These are phyloP conservation scores for Tuber magnatum DNA, from an alignment of 495 filamentous ascomycete genomes.

Conservation along the genomic window DNA sequence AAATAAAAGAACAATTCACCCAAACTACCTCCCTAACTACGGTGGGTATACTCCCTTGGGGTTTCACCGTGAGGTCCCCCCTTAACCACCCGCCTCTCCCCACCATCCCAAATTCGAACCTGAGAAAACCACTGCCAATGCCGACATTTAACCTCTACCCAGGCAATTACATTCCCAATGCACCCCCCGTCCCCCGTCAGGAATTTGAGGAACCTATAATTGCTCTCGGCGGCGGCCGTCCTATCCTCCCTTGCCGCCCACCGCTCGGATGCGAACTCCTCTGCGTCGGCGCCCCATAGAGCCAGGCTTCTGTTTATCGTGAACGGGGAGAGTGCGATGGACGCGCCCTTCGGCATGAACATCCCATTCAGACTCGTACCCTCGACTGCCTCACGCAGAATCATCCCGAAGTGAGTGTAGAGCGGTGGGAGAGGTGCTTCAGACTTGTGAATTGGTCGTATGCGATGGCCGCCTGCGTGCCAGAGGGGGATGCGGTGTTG, in stretches of 20 bases:
- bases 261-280: conserved; percentile 53
- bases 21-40: conserved; percentile 51
- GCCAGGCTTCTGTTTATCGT: conserved; percentile 54
- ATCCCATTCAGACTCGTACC: conserved; percentile 61
- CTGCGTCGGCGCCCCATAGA: conserved; percentile 57
- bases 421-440: conserved; percentile 51
- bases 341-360: conserved; percentile 50
- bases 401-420: conserved; percentile 53
- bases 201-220: conserved; percentile 57
- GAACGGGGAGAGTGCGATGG: conserved; percentile 58
- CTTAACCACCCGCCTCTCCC: conserved; percentile 53
- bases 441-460: conserved; percentile 50
- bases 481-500: conserved; percentile 51
- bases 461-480: conserved; percentile 38
- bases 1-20: conserved; percentile 44
- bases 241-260: conserved; percentile 45
- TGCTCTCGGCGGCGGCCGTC: conserved; percentile 47
- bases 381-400: conserved; percentile 44
- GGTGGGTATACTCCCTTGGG: conserved; percentile 58
- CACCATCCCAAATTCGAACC: conserved; percentile 55
- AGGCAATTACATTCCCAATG: conserved; percentile 67
- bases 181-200: conserved; percentile 56
- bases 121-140: conserved; percentile 54
- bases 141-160: conserved; percentile 60
- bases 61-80: conserved; percentile 56